Evolutionary conservation across 345 rosid genomes (phyloP).

Genomic region (Arabis hirsuta): DNA sequence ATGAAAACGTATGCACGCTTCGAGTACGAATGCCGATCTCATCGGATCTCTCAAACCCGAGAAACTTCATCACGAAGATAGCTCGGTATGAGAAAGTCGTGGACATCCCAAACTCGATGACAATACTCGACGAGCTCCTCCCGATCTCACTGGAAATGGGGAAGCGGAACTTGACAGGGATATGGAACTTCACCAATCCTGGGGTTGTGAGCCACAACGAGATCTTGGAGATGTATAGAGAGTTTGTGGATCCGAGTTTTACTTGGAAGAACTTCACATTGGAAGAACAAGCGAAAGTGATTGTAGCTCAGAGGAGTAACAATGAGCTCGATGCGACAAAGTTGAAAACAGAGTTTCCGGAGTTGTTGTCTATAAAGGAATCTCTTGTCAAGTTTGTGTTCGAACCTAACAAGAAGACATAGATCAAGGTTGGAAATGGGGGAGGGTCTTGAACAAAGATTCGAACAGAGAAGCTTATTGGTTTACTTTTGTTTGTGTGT

Average conservation of each 20-base stretch:
- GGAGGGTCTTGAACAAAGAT: background rate
- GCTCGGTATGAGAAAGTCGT: slow-evolving; percentile 75
- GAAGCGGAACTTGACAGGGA: slow-evolving; percentile 78
- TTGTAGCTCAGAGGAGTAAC: slow-evolving; percentile 78
- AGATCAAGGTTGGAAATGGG: slow-evolving; percentile 48
- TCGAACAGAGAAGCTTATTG: background rate
- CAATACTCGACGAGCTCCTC: slow-evolving; percentile 76
- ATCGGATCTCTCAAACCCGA: slow-evolving; percentile 68
- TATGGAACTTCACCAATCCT: slow-evolving; percentile 78
- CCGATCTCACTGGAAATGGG: slow-evolving; percentile 88
- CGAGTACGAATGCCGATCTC: slow-evolving; percentile 87
- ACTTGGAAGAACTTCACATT: slow-evolving; percentile 76
- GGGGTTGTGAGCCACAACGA: slow-evolving; percentile 86
- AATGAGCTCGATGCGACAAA: slow-evolving; percentile 73
- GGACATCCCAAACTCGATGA: slow-evolving; percentile 81
- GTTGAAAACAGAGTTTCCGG: slow-evolving; percentile 71
- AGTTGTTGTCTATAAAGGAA: slow-evolving; percentile 71
- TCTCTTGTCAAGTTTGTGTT: slow-evolving; percentile 72
- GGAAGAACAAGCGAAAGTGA: slow-evolving; percentile 80
- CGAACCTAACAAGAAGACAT: slow-evolving; percentile 63
- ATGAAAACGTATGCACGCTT: slow-evolving; percentile 75
- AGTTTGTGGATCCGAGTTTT: slow-evolving; percentile 59
- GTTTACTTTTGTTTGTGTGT: background rate
- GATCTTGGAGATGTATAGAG: slow-evolving; percentile 66
- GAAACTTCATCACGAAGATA: slow-evolving; percentile 78